These are phyloP conservation scores for Aspergillus steynii DNA, from an alignment of 495 filamentous ascomycete species.

Conservation along the genomic window DNA sequence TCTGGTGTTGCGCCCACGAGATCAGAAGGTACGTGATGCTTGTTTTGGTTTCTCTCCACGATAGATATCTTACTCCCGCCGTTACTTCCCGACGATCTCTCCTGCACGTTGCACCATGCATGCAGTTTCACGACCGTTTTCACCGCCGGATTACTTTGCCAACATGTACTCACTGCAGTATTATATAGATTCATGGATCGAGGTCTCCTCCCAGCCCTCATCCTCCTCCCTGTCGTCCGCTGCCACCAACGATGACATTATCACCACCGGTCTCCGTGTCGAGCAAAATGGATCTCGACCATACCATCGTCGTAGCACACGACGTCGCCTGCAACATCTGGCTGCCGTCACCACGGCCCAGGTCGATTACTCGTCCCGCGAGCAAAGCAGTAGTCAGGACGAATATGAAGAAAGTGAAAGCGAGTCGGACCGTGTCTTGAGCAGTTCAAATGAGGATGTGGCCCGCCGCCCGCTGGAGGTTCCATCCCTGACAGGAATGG, in stretches of 20 bases:
- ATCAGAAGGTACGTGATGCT: slow-evolving; percentile 46
- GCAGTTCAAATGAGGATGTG: slow-evolving; percentile 80
- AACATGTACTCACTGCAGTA: slow-evolving; percentile 56
- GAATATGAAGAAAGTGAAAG: slow-evolving; percentile 88
- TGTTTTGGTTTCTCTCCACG: slow-evolving; percentile 19
- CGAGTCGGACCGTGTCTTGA: slow-evolving; percentile 79
- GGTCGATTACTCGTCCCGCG: slow-evolving; percentile 47
- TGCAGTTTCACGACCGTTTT: slow-evolving; percentile 3
- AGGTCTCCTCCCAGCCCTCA: slow-evolving; percentile 89
- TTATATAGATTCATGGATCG: slow-evolving; percentile 91
- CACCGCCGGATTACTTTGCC: slow-evolving; percentile 11
- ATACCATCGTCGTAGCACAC: slow-evolving; percentile 49
- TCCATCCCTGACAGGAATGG: slow-evolving; percentile 25
- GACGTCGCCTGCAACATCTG: slow-evolving; percentile 54
- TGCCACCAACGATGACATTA: slow-evolving; percentile 76
- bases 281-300: slow-evolving; percentile 47
- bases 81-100: slow-evolving; percentile 13
- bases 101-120: slow-evolving; percentile 24
- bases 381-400: slow-evolving; percentile 74
- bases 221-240: slow-evolving; percentile 85
- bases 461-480: slow-evolving; percentile 29
- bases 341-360: slow-evolving; percentile 47
- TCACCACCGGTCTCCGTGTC: slow-evolving; percentile 80
- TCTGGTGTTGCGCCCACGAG: slow-evolving; percentile 41
- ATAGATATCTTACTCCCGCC: slow-evolving; percentile 20